A percentile compares a stretch with the other conserved stretches of the same genome.
Evolutionary conservation across 441 rosid species (phyloP).

Genomic region (Adansonia grandidieri): DNA sequence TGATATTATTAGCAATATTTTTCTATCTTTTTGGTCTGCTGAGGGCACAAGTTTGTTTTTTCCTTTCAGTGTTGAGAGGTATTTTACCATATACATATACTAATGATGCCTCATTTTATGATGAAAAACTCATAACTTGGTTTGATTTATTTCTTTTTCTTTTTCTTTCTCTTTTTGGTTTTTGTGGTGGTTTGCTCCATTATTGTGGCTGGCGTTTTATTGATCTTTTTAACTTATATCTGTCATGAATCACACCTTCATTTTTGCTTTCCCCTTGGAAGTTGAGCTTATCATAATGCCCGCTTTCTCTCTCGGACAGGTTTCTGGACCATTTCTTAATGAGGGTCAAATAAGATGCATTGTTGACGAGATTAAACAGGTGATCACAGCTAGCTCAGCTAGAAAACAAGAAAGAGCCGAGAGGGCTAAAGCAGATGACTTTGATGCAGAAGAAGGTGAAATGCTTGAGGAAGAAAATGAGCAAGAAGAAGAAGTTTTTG

Average conservation of each 20-base stretch:
- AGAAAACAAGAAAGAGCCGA: constrained; percentile 59
- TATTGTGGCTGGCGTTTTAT: background rate
- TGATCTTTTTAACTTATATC: constrained; percentile 3
- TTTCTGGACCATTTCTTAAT: constrained; percentile 55
- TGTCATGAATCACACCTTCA: background rate
- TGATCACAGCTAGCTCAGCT: constrained; percentile 57
- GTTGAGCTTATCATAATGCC: constrained; percentile 16
- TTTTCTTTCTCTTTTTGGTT: constrained; percentile 7
- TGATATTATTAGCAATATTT: background rate
- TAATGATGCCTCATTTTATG: constrained; percentile 4
- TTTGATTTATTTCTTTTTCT: background rate
- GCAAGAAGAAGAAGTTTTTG: constrained; percentile 69
- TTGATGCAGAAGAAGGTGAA: constrained; percentile 65
- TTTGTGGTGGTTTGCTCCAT: background rate
- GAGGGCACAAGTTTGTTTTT: constrained; percentile 7
- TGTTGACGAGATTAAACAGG: constrained; percentile 61
- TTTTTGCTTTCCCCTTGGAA: background rate
- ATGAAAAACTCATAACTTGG: background rate
- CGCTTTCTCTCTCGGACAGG: constrained; percentile 38
- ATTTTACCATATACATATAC: background rate
- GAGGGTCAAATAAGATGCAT: constrained; percentile 60
- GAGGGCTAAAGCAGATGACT: constrained; percentile 61
- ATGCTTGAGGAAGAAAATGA: constrained; percentile 65
- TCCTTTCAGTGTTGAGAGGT: background rate
- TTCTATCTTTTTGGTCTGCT: background rate